Conservation (phyloP, 140 eudicot species). For the Ambrosia hybrid region DNA sequence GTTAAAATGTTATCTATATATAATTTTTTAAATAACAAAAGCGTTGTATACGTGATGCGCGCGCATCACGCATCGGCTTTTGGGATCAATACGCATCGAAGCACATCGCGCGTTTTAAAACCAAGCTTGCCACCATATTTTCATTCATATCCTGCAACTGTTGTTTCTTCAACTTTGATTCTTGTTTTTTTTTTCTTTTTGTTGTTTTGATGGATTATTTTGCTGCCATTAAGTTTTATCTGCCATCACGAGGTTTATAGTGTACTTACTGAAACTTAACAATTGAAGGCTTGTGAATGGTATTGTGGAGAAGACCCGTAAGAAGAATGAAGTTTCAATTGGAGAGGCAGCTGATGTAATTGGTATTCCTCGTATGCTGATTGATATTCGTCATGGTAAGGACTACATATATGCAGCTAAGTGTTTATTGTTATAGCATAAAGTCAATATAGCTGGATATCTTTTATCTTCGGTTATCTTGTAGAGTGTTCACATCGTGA, state of each 20-base stretch:
- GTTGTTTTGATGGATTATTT: not conserved
- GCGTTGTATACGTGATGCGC: too few relatives aligned
- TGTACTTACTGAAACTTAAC: conserved; percentile 7
- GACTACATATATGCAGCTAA: not conserved
- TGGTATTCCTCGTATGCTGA: conserved; percentile 89
- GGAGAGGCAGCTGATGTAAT: conserved; percentile 78
- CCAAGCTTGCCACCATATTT: not conserved
- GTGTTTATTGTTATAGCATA: conserved; percentile 1
- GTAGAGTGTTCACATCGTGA: conserved; percentile 96
- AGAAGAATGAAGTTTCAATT: conserved; percentile 66
- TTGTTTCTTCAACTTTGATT: not conserved
- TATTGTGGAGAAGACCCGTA: conserved; percentile 80
- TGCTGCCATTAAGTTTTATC: not conserved
- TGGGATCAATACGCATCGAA: too few relatives aligned
- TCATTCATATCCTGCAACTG: not conserved
- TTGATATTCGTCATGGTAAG: conserved; percentile 93
- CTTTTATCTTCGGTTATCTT: conserved; percentile 22
- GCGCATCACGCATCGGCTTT: too few relatives aligned
- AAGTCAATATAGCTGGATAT: conserved; percentile 10
- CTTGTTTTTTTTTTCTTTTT: not conserved
- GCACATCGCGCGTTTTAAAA: too few relatives aligned
- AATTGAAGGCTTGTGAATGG: conserved; percentile 81
- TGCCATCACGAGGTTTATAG: not conserved
- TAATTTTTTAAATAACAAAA: too few relatives aligned
- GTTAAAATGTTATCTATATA: too few relatives aligned